Evolutionary conservation across 768 basidiomycete genomes (phyloP).

Genomic region (Podaxis carcinomalis): DNA sequence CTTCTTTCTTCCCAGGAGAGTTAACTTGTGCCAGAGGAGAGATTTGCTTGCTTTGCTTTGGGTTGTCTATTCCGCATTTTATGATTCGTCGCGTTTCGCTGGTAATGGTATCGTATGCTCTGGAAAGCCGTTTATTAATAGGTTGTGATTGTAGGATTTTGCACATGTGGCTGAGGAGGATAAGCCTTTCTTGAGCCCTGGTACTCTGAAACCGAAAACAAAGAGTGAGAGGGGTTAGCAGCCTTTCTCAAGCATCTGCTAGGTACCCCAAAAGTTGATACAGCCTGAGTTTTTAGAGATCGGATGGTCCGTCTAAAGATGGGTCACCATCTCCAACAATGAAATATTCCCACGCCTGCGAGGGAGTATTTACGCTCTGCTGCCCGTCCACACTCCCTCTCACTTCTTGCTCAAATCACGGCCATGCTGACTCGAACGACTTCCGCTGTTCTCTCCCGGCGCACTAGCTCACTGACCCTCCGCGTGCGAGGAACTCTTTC

Average conservation of each 20-base stretch:
- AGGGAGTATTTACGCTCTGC: not conserved
- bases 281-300: too few relatives aligned
- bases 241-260: too few relatives aligned
- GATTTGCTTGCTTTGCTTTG: not conserved
- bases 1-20: not conserved
- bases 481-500: not conserved
- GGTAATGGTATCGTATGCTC: not conserved
- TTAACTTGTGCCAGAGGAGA: not conserved
- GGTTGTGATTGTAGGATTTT: not conserved
- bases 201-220: too few relatives aligned
- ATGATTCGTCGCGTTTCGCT: not conserved
- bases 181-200: not conserved
- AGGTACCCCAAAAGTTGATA: too few relatives aligned
- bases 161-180: not conserved
- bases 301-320: too few relatives aligned
- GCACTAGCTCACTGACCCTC: slow-evolving; percentile 1
- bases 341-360: not conserved
- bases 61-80: not conserved
- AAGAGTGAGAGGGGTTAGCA: too few relatives aligned
- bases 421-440: slow-evolving; percentile 2
- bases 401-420: not conserved
- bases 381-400: not conserved
- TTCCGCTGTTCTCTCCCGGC: not conserved
- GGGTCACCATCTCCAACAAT: too few relatives aligned
- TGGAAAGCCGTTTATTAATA: not conserved